Evolutionary conservation across 805 yeast species (phyloP), one percentile per base, ranked within the genome.

Genomic region (Candida ipomoeae): DNA sequence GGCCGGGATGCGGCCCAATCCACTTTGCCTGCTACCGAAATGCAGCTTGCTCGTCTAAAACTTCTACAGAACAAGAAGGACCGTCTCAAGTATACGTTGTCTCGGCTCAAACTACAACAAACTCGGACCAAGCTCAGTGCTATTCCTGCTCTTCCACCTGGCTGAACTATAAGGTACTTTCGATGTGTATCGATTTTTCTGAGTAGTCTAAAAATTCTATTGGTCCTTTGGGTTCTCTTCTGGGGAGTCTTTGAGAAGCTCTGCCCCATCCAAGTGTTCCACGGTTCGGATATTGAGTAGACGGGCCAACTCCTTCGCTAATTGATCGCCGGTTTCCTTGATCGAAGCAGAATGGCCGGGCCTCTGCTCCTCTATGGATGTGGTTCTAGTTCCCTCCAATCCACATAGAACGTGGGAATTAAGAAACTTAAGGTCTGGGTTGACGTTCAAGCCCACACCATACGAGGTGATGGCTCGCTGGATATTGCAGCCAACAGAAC

Each of bases 401-500:
- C 98, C 98, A 70, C 99, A 94, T 77, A 96, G 88, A 5, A 82
- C 84, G 55, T 88, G 81, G 0, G 77, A 68, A 52, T 89, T 85
- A 58, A 92, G 76, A 67, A 78, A 87, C 36, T 80, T 75, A 40
- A 89, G 73, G 60, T 90, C 90, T 0, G 96, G 89, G 32, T 62
- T 54, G 2, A 87, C 84, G 62, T 94, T 94, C 40, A 94, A 77
- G 1, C 92, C 88, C 14, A 92, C 74, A 0, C 99, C 99, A 69
- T 91, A 96, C 0, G 94, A 83, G 0, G 97, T 89, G 32, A 94
- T 78, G 11, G 87, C 83, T 51, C 97, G 71, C 54, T 89, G 84
- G 6, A 92, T 84, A 60, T 89, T 90, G 46, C 92, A 82, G 0
- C 99, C 99, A 4, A 95, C 80, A 21, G 97, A 87, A 0, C 96